A percentile compares a stretch with the other conserved stretches of the same genome.
phyloP scores from a whole-genome alignment of 1,284 basidiomycete species.

The Uromyces viciae-fabae region DNA sequence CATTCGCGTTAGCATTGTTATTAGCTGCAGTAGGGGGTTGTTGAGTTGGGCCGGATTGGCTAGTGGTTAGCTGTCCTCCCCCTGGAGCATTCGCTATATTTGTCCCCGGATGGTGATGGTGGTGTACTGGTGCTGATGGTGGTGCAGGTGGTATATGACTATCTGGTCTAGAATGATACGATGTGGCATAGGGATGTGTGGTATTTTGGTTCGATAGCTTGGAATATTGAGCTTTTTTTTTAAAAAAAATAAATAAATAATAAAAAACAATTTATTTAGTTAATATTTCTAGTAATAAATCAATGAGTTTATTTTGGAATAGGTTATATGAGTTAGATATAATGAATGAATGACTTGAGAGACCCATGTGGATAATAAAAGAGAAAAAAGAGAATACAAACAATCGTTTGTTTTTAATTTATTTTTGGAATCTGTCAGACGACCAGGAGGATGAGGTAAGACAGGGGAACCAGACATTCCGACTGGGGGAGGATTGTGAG shows the following conservation, averaged over 20 bases:
- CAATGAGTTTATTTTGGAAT: no score
- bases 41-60: background rate
- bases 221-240: conserved; percentile 12
- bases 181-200: conserved; percentile 34
- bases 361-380: no score
- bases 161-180: conserved; percentile 32
- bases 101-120: conserved; percentile 20
- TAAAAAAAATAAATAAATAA: background rate
- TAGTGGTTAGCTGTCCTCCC: background rate
- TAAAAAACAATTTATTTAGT: no score
- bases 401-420: conserved; percentile 36
- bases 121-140: background rate
- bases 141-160: conserved; percentile 2
- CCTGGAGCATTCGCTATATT: no score
- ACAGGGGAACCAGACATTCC: conserved; percentile 17
- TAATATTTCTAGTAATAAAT: no score
- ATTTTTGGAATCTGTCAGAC: conserved; percentile 27
- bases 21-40: no score
- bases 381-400: no score
- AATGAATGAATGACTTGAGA: no score
- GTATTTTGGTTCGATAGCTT: conserved; percentile 12
- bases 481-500: background rate
- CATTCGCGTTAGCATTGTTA: no score
- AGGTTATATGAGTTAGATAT: background rate
- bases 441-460: conserved; percentile 27